Conservation (phyloP, 768 basidiomycete species). For the Amylocystis lapponica region DNA sequence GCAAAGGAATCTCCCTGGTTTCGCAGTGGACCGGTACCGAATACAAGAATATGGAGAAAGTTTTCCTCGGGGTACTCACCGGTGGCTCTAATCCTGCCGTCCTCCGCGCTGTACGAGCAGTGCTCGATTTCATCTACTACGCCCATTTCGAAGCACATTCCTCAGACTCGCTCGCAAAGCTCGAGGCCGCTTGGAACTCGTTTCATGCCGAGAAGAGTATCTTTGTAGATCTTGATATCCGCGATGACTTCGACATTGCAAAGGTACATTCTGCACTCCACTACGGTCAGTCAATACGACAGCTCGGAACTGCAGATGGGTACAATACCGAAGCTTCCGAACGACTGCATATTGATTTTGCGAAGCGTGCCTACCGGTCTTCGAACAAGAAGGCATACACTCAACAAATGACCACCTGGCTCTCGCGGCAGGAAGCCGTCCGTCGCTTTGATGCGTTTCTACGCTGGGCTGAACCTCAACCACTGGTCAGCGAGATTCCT, state of each 20-base stretch:
- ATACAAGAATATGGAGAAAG: slow-evolving; percentile 29
- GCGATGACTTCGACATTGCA: slow-evolving; percentile 27
- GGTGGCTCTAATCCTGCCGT: slow-evolving; percentile 20
- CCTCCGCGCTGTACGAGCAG: slow-evolving; percentile 16
- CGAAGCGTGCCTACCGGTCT: slow-evolving; percentile 28
- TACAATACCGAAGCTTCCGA: slow-evolving; percentile 26
- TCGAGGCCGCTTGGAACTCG: slow-evolving; percentile 10
- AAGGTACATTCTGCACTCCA: slow-evolving; percentile 22
- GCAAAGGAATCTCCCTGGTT: slow-evolving; percentile 34
- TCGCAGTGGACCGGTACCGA: slow-evolving; percentile 41
- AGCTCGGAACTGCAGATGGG: slow-evolving; percentile 15
- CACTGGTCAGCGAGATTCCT: no score
- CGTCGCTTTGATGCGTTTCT: no score
- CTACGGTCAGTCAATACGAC: slow-evolving; percentile 16
- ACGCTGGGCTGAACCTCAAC: no score
- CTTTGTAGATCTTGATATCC: slow-evolving; percentile 17
- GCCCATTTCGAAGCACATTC: slow-evolving; percentile 22
- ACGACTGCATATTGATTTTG: slow-evolving; percentile 38
- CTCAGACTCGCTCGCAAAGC: slow-evolving; percentile 7
- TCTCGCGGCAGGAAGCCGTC: slow-evolving; percentile 31
- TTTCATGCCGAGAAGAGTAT: slow-evolving; percentile 25
- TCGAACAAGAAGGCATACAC: slow-evolving; percentile 20
- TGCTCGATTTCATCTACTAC: slow-evolving; percentile 24
- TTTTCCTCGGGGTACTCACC: slow-evolving; percentile 23
- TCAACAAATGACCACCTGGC: slow-evolving; percentile 36